A percentile compares a stretch with the other conserved stretches of the same genome.
Evolutionary conservation across 148 eudicot species (phyloP).

Genomic region (Agrostemma githago): DNA sequence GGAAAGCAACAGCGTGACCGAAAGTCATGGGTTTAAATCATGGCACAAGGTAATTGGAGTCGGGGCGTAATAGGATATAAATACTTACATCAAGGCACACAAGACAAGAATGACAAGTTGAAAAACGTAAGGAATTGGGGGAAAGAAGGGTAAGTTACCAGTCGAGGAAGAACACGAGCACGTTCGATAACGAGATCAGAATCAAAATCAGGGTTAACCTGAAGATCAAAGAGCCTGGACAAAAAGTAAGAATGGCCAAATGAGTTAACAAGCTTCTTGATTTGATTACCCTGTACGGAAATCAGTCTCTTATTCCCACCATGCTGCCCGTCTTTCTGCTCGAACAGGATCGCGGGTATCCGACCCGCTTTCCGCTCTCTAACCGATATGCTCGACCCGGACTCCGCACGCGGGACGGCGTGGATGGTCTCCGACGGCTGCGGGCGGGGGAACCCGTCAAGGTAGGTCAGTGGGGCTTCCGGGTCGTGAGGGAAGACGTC

Average conservation of each 20-base stretch:
- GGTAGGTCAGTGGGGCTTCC: conserved; percentile 41
- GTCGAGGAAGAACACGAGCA: conserved; percentile 70
- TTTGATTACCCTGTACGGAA: conserved; percentile 69
- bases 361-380: conserved; percentile 64
- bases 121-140: too few species aligned
- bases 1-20: too few species aligned
- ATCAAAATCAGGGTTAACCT: conserved; percentile 47
- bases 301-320: conserved; percentile 90
- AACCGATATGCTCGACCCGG: conserved; percentile 59
- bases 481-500: conserved; percentile 29
- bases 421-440: conserved; percentile 67
- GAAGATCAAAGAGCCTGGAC: conserved; percentile 69
- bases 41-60: too few species aligned
- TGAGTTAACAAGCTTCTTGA: conserved; percentile 71
- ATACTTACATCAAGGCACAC: too few species aligned
- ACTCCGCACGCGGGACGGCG: conserved; percentile 52
- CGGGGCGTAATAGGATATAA: too few species aligned
- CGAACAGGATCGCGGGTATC: conserved; percentile 78
- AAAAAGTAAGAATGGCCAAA: conserved; percentile 54
- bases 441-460: conserved; percentile 57
- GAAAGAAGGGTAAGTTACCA: conserved; percentile 29
- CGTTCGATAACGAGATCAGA: conserved; percentile 56
- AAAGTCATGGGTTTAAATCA: too few species aligned
- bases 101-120: too few species aligned
- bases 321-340: conserved; percentile 83